phyloP scores from a whole-genome alignment of 1,139 yeast species.

The Geotrichum citri-aurantii region DNA sequence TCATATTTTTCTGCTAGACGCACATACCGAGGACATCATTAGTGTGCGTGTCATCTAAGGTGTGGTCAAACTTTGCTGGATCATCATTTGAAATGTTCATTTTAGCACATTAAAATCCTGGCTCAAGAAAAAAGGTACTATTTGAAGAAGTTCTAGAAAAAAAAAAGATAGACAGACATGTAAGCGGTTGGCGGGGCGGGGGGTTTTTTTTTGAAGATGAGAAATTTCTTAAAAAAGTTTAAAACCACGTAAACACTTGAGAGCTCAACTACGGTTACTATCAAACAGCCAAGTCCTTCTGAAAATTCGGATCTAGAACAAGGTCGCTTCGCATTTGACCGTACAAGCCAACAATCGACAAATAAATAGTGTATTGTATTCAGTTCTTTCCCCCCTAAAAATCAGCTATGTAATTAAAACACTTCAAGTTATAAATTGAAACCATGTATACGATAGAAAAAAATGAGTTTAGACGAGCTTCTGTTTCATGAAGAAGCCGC shows the following conservation, averaged over 20 bases:
- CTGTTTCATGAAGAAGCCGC: conserved; percentile 60
- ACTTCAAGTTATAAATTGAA: neutral
- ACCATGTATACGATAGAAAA: neutral
- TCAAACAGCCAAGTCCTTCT: neutral
- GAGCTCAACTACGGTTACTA: neutral
- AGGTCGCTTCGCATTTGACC: neutral
- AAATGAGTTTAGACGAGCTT: conserved; percentile 44
- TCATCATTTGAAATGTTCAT: neutral
- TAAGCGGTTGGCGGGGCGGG: neutral
- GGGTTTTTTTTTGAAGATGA: neutral
- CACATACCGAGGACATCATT: neutral
- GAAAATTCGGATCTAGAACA: neutral
- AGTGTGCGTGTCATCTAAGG: neutral
- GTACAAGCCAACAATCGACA: neutral
- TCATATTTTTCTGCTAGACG: too few species aligned
- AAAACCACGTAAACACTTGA: neutral
- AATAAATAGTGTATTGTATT: neutral
- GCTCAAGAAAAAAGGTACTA: neutral
- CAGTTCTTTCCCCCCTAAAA: neutral
- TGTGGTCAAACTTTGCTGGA: neutral
- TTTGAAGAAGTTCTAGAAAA: neutral
- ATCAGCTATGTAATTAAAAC: neutral
- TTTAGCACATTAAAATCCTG: neutral
- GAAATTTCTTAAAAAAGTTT: neutral
- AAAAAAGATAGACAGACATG: neutral